Base-by-base conservation (phyloP, 2,329 filamentous ascomycete genomes). In the Fusarium fracticaudum region DNA sequence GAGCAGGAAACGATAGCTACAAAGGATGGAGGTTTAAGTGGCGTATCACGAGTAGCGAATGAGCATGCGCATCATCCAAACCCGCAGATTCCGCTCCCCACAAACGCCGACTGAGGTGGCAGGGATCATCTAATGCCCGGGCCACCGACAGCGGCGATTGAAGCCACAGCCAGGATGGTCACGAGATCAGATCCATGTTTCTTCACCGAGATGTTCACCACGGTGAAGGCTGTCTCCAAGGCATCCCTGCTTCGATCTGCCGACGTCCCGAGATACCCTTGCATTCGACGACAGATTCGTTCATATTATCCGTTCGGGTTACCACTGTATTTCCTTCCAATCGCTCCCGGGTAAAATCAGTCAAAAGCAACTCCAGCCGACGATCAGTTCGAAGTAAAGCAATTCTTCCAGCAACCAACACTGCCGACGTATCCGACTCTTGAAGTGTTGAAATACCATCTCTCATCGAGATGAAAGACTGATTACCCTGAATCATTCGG, bases 1-100 rank as follows among this genome's bases (percentile, higher is more conserved):
- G 73, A 77, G 76, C 67, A 77, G 35, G 57, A 76, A 67, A 38
- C 24, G 45, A 68, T 67, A 62, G 45, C 41, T 45, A 66, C 17
- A 35, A 31, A 43, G 35, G 62, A 54, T 51, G 45, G 47, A 53
- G 29, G 57, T 44, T 64, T 47, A 48, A 57, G 48, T 31, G 57
- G 69, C 60, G 55, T 40, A 62, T 58, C 64, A 71, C 29, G 69
- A 48, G 64, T 44, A 64, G 72, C 66, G 60, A 76, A 74, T 72
- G 60, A 71, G 60, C 61, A 75, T 62, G 48, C 55, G 37, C 14
- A 64, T n/a, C 43, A 64, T 37, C n/a, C 37, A 48, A 31, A 11
- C 38, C 64, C 64, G 43, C 31, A 69, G 43, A 55, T 40, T 69
- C 57, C 37, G 47, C 35, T 48, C 67, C 63, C 66, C 73, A 71